Percentiles rank a stretch among this genome's conserved stretches.
Conservation (phyloP, 345 rosid species). For the Bretschneidera sinensis region DNA sequence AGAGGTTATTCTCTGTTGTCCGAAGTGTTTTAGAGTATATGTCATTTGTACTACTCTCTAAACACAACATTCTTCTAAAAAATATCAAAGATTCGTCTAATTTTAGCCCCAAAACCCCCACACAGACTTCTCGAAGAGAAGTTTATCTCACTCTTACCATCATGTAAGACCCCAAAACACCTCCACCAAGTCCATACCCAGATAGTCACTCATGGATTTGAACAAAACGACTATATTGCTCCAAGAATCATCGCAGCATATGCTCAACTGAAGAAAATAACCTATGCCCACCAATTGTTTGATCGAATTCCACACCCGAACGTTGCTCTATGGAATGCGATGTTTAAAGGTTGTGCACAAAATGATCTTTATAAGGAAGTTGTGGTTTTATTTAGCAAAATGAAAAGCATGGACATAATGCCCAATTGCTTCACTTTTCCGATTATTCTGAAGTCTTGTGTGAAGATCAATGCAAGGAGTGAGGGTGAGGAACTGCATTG, state of each 20-base stretch:
- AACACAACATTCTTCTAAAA: too few relatives aligned
- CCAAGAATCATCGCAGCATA: slow-evolving; percentile 39
- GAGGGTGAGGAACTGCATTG: slow-evolving; percentile 69
- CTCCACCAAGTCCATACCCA: slow-evolving; percentile 60
- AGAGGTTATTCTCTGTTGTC: too few relatives aligned
- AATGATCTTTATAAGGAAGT: slow-evolving; percentile 34
- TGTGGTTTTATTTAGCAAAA: slow-evolving; percentile 35
- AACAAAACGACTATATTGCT: slow-evolving; percentile 30
- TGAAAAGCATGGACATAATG: slow-evolving; percentile 40
- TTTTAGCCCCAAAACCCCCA: slow-evolving; percentile 22
- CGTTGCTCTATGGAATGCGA: slow-evolving; percentile 51
- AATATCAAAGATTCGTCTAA: slow-evolving; percentile 32
- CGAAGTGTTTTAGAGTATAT: too few relatives aligned
- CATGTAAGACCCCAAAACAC: slow-evolving; percentile 54
- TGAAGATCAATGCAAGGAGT: slow-evolving; percentile 35
- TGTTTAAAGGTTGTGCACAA: slow-evolving; percentile 50
- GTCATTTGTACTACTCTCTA: too few relatives aligned
- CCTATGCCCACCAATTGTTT: slow-evolving; percentile 62
- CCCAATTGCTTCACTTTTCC: slow-evolving; percentile 78
- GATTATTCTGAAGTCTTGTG: slow-evolving; percentile 52
- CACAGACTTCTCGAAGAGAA: slow-evolving; percentile 48
- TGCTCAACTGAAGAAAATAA: slow-evolving; percentile 21
- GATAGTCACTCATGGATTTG: slow-evolving; percentile 32
- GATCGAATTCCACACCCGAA: slow-evolving; percentile 49
- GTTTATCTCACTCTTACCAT: slow-evolving; percentile 45